These are phyloP conservation scores for Diaporthe humulicola DNA, from an alignment of 2,329 filamentous ascomycete species.

Conservation along the genomic window DNA sequence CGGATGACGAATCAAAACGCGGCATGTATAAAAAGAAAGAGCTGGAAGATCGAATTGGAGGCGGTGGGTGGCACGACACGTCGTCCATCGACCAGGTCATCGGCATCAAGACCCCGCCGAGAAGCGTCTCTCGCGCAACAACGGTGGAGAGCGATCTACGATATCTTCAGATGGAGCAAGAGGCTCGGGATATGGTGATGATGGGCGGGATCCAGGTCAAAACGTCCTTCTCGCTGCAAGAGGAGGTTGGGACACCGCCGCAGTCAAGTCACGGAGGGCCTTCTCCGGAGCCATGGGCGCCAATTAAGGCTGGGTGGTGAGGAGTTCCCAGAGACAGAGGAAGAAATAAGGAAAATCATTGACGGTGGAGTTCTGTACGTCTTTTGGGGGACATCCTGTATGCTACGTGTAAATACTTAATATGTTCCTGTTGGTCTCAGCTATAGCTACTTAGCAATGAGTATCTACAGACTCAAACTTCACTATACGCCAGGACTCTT, in stretches of 20 bases:
- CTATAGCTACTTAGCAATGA: not conserved
- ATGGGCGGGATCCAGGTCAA: not conserved
- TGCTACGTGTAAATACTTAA: not conserved
- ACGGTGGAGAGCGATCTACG: not conserved
- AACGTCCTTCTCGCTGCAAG: constrained; percentile 10
- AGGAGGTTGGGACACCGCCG: not conserved
- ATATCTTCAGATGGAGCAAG: constrained; percentile 13
- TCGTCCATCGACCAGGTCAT: constrained; percentile 8
- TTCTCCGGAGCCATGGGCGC: not conserved
- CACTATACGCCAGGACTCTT: not conserved
- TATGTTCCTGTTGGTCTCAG: not conserved
- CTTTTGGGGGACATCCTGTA: not conserved
- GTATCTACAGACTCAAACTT: not conserved
- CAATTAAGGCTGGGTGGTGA: not conserved
- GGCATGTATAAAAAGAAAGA: not conserved
- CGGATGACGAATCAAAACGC: not conserved
- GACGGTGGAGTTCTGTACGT: not conserved
- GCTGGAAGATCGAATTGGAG: not conserved
- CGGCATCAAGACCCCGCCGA: constrained; percentile 20
- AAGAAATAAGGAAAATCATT: not conserved
- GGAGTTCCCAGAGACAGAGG: not conserved
- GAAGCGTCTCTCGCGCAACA: not conserved
- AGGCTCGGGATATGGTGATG: not conserved
- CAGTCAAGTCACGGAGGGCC: constrained; percentile 1
- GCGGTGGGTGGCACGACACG: not conserved